Conservation (phyloP, 805 yeast genomes). For the Scheffersomyces spartinae region DNA sequence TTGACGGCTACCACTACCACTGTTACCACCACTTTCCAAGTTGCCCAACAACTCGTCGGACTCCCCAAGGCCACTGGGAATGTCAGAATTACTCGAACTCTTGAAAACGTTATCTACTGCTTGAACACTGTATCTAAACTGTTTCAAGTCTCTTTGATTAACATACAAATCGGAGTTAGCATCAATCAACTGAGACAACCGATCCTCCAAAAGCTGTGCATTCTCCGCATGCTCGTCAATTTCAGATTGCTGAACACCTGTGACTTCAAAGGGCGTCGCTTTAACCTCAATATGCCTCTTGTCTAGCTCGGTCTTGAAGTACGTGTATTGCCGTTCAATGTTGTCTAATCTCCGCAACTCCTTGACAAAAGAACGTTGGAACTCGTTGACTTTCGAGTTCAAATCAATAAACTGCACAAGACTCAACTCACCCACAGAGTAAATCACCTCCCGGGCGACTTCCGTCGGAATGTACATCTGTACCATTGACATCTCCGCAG, state of each 20-base stretch:
- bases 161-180: constrained; percentile 54
- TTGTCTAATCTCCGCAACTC: constrained; percentile 79
- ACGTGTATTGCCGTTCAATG: constrained; percentile 64
- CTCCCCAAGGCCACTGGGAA: constrained; percentile 40
- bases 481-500: constrained; percentile 94
- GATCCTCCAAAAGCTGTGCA: constrained; percentile 58
- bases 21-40: constrained; percentile 2
- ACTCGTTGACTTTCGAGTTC: constrained; percentile 66
- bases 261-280: constrained; percentile 13
- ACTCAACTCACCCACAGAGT: constrained; percentile 79
- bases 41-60: constrained; percentile 37
- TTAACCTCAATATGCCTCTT: constrained; percentile 32
- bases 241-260: constrained; percentile 36
- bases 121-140: constrained; percentile 44
- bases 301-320: constrained; percentile 35
- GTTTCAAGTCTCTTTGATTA: constrained; percentile 56
- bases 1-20: constrained; percentile 14
- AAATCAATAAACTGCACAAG: constrained; percentile 77
- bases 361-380: constrained; percentile 84
- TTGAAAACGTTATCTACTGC: constrained; percentile 26
- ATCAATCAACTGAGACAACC: constrained; percentile 59
- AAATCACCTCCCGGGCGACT: constrained; percentile 75
- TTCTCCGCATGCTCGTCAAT: constrained; percentile 61
- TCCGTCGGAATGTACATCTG: constrained; percentile 89
- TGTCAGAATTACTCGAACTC: constrained; percentile 3